Evolutionary conservation across 2,329 filamentous ascomycete genomes (phyloP), one percentile per base, ranked within the genome.

Genomic region (Penicillium fuscoglaucum): DNA sequence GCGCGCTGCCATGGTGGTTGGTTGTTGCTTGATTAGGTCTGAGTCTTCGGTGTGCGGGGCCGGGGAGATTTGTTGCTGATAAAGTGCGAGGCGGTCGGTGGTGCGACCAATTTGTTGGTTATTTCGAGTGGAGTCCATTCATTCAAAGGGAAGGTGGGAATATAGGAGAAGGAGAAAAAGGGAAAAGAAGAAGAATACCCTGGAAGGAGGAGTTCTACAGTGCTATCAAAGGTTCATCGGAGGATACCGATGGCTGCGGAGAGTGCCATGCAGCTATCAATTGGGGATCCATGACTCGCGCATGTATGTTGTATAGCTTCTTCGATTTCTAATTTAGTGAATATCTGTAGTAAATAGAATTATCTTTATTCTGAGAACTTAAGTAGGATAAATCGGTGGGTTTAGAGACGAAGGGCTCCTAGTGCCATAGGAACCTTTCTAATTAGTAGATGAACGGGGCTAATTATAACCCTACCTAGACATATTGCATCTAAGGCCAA

Each of bases 181-280:
- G 48, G 31, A 53, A 13, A 57, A 46, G 51, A 46, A 50, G 53
- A 43, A 28, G 19, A 37, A 54, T 41, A 17, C 53, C 10, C 17
- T 50, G 48, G 33, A 26, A 54, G 47, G 13, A 49, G 6, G 44
- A 26, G 53, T n/a, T 43, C 29, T 55, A 39, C 21, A 52, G 63
- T 63, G 58, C 57, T 60, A 58, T 62, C 65, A 63, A 62, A 56
- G 56, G 55, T 41, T 63, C 66, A 66, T 75, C 73, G 73, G 73
- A 75, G 71, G 60, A 61, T 65, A 71, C 73, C 73, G 73, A 73
- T 62, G 59, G 57, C 58, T 61, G 62, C 65, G 65, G 65, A 66
- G 64, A 64, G 60, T 65, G 64, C 65, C 65, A 66, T 63, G 55
- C 55, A 66, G 57, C 57, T 62, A 62, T 58, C 56, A 45, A 40